Evolutionary conservation across 306 rosid species (phyloP).

Genomic region (Rosa chinensis): DNA sequence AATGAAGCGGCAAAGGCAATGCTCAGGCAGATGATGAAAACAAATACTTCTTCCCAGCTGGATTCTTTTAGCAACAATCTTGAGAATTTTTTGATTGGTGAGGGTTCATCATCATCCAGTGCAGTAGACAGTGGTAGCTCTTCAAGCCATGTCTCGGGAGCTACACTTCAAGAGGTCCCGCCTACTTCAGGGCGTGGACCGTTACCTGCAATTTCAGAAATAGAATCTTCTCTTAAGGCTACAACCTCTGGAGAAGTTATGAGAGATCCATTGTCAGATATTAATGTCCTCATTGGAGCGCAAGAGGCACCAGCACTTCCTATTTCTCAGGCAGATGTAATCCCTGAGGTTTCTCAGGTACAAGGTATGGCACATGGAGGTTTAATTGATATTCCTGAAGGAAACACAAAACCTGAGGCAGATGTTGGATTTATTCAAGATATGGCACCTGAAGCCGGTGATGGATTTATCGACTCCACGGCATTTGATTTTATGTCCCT

Average conservation of each 20-base stretch:
- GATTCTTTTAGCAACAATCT: slow-evolving; percentile 49
- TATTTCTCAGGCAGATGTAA: slow-evolving; percentile 47
- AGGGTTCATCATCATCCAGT: slow-evolving; percentile 50
- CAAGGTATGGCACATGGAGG: slow-evolving; percentile 51
- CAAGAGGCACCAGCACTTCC: slow-evolving; percentile 42
- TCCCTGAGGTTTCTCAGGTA: slow-evolving; percentile 63
- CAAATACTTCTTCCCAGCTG: slow-evolving; percentile 51
- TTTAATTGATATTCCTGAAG: slow-evolving; percentile 48
- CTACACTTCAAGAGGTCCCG: slow-evolving; percentile 79
- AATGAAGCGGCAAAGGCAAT: slow-evolving; percentile 79
- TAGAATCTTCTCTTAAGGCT: slow-evolving; percentile 44
- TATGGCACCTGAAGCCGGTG: slow-evolving; percentile 44
- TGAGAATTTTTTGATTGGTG: slow-evolving; percentile 59
- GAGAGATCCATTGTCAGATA: slow-evolving; percentile 38
- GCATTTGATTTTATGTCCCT: slow-evolving; percentile 52
- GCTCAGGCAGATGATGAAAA: slow-evolving; percentile 76
- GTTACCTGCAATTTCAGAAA: slow-evolving; percentile 47
- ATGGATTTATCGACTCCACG: slow-evolving; percentile 46
- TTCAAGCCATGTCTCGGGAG: slow-evolving; percentile 60
- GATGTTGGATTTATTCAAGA: slow-evolving; percentile 35
- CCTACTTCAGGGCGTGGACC: slow-evolving; percentile 50
- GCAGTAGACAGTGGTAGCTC: slow-evolving; percentile 61
- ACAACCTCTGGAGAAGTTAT: slow-evolving; percentile 46
- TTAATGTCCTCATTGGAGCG: slow-evolving; percentile 43
- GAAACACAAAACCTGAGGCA: slow-evolving; percentile 40